Evolutionary conservation across 495 filamentous ascomycete genomes (phyloP), one percentile per base, ranked within the genome.

Genomic region (Aspergillus sclerotioniger): DNA sequence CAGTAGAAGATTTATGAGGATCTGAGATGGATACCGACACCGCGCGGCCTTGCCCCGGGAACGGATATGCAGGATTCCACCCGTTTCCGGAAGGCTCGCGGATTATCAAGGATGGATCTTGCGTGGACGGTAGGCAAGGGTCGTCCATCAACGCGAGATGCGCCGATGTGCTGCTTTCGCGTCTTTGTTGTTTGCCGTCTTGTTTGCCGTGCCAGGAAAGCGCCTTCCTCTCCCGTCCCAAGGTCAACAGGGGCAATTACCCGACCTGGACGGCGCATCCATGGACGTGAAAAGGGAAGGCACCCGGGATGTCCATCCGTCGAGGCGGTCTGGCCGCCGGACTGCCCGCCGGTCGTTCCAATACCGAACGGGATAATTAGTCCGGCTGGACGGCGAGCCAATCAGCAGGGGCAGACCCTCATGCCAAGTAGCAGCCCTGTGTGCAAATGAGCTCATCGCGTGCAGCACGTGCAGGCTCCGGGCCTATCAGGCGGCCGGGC

Each of bases 61-160:
- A 41, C 53, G 59, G 37, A 44, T 58, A 65, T 65, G 63, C 57
- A 62, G 57, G 54, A 65, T 60, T 58, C 60, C 57, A 44, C 59
- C 49, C 16, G 29, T 57, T 57, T 57, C 49, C 33, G 62, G 62
- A 20, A 65, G 54, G 43, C 43, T 54, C 48, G 41, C 33, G 33
- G 59, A 62, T 50, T 54, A 62, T 62, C n/a, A n/a, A n/a, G n/a
- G n/a, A n/a, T n/a, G n/a, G n/a, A n/a, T n/a, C 54, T 54, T 49
- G 48, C 50, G 46, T 33, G 54, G 59, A 58, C 44, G 54, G 12
- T 16, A 58, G 20, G 29, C 51, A 48, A 28, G 37, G 49, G 53
- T 57, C 51, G 7, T 47, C 41, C 37, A 41, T n/a, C 12, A 13
- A 41, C n/a, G 37, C 37, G 37, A 41, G 37, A 15, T 12, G 5